A percentile compares a stretch with the other conserved stretches of the same genome.
phyloP scores from a whole-genome alignment of 2,329 filamentous ascomycete species.

The Penicillium sp. region DNA sequence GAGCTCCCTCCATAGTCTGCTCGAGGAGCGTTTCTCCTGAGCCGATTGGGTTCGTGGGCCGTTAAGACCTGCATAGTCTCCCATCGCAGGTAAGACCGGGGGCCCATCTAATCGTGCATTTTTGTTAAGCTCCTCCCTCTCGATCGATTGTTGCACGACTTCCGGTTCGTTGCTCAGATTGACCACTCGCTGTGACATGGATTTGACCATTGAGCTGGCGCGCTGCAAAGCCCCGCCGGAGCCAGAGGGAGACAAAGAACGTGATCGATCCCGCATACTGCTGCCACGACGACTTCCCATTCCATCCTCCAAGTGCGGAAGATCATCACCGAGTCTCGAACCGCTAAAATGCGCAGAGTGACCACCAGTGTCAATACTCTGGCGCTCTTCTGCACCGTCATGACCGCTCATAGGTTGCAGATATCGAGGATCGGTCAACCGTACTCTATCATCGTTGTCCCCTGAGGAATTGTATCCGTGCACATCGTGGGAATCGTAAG shows the following conservation, averaged over 20 bases:
- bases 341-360: constrained; percentile 54
- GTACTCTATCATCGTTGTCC: constrained; percentile 55
- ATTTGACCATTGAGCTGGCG: constrained; percentile 71
- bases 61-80: constrained; percentile 46
- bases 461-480: constrained; percentile 54
- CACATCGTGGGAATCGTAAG: constrained; percentile 41
- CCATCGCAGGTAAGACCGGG: constrained; percentile 48
- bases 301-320: constrained; percentile 56
- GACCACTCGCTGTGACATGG: constrained; percentile 95
- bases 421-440: constrained; percentile 54
- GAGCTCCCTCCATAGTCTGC: constrained; percentile 45
- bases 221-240: constrained; percentile 60
- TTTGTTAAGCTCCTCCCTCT: constrained; percentile 53
- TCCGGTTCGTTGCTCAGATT: constrained; percentile 94
- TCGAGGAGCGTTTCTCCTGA: constrained; percentile 31
- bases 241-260: constrained; percentile 61
- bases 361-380: constrained; percentile 50
- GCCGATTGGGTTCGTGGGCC: constrained; percentile 37
- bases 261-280: constrained; percentile 36
- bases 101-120: constrained; percentile 52
- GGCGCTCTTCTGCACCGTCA: constrained; percentile 41
- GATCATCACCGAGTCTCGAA: constrained; percentile 59
- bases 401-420: constrained; percentile 56
- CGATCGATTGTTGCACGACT: constrained; percentile 67
- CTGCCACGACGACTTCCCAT: constrained; percentile 57